phyloP scores from a whole-genome alignment of 768 basidiomycete genomes.

The Suillus cothurnatus region DNA sequence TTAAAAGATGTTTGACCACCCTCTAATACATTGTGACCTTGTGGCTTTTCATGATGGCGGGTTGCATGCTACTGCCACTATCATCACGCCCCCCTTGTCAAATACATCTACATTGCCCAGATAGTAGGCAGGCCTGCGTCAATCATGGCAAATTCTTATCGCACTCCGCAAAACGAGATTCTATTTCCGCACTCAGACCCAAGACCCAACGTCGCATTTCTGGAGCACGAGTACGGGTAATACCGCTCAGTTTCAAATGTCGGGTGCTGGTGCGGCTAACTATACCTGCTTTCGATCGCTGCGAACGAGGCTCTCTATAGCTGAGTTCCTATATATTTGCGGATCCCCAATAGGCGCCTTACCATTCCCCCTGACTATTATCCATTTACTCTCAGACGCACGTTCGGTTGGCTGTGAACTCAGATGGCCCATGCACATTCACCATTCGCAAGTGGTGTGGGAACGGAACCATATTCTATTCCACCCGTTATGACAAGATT shows the following conservation, averaged over 20 bases:
- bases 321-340: not conserved
- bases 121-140: conserved; percentile 70
- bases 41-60: too few species aligned
- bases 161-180: not conserved
- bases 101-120: conserved; percentile 68
- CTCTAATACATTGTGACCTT: not conserved
- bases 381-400: not conserved
- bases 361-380: not conserved
- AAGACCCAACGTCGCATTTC: conserved; percentile 42
- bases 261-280: not conserved
- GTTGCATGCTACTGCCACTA: conserved; percentile 52
- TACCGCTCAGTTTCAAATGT: not conserved
- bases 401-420: not conserved
- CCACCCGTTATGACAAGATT: too few species aligned
- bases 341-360: not conserved
- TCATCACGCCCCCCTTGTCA: conserved; percentile 57
- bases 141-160: conserved; percentile 53
- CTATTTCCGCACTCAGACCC: conserved; percentile 52
- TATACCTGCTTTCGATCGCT: not conserved
- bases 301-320: not conserved
- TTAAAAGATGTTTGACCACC: not conserved
- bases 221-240: not conserved
- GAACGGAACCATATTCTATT: not conserved
- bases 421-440: not conserved
- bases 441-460: not conserved